Conservation (phyloP, 2,329 filamentous ascomycete species). For the Mollisia scopiformis region DNA sequence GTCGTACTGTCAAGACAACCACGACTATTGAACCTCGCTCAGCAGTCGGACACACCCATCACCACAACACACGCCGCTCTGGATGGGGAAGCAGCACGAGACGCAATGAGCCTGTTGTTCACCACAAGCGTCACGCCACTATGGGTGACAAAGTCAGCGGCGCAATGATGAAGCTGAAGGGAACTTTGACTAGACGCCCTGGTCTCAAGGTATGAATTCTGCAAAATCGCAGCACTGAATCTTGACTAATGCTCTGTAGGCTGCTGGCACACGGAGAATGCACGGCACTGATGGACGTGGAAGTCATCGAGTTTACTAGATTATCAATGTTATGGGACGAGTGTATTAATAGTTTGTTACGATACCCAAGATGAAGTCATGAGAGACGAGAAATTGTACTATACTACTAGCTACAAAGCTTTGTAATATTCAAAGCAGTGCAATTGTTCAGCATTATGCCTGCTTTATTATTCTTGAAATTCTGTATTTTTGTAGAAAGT, state of each 20-base stretch:
- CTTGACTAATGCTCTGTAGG: slow-evolving; percentile 46
- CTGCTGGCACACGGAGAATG: slow-evolving; percentile 75
- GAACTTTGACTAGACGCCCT: slow-evolving; percentile 67
- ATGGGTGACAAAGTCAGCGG: slow-evolving; percentile 80
- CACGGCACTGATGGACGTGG: slow-evolving; percentile 73
- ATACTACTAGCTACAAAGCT: slow-evolving; percentile 14
- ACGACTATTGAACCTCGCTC: slow-evolving; percentile 33
- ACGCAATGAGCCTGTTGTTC: slow-evolving; percentile 51
- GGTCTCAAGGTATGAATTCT: slow-evolving; percentile 64
- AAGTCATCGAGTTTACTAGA: slow-evolving; percentile 40
- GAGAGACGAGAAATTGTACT: slow-evolving; percentile 10
- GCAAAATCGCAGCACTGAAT: not conserved
- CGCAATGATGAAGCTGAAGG: slow-evolving; percentile 73
- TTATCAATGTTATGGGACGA: not conserved
- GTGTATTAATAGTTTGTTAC: slow-evolving; percentile 12
- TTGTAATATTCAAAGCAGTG: too few relatives aligned
- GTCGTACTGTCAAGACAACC: slow-evolving; percentile 34
- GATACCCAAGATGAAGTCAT: slow-evolving; percentile 17
- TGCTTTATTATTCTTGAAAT: not conserved
- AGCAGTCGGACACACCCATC: slow-evolving; percentile 3
- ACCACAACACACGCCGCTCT: slow-evolving; percentile 21
- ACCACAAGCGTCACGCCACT: slow-evolving; percentile 68
- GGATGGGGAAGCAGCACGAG: slow-evolving; percentile 30
- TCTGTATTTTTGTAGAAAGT: not conserved
- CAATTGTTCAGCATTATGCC: not conserved